Base-by-base conservation (phyloP, 2,329 filamentous ascomycete genomes). In the Aspergillus ochraceoroseus region DNA sequence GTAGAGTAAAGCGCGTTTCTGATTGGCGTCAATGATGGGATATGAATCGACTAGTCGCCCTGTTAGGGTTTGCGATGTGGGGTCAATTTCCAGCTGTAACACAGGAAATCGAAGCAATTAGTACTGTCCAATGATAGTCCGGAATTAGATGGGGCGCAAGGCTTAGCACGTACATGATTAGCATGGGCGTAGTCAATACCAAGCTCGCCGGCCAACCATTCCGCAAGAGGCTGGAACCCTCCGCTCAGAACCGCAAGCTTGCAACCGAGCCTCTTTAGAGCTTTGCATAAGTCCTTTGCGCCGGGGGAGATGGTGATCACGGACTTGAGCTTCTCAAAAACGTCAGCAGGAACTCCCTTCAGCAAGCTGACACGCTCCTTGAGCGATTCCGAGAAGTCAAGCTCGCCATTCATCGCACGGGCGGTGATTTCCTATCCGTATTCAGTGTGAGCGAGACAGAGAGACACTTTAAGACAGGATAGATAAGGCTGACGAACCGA, bases 321-420 rank as follows among this genome's bases (percentile, higher is more conserved):
- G 0, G 77, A 72, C 53, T 83, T 81, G 26, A 98, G 73, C 44
- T 83, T 76, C 44, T 87, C 80, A 55, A 94, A 94, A 11, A 96
- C 82, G 41, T 78, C 78, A 7, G 76, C 80, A 0, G 85, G 80
- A 5, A 95, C 80, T 20, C 89, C 90, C 54, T 83, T 84, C 27
- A 98, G 76, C 29, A 96, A 73, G 27, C 76, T 76, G 18, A 94
- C 87, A 13, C 92, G 78, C 61, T 85, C 86, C 43, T 82, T 80
- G 58, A 98, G 80, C 1, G 85, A 89, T 0, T 79, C 77, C 37
- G 89, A 82, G 54, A 98, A 98, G 63, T 95, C 89, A 23, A 96
- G 74, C 70, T 96, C 89, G 45, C 92, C 92, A 52, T 90, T 82
- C 92, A 98, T 98, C 23, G 92, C 90, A 22, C 88, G 83, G 44